These are phyloP conservation scores for Solanum virginianum DNA, from an alignment of 257 asterid species.

Conservation along the genomic window DNA sequence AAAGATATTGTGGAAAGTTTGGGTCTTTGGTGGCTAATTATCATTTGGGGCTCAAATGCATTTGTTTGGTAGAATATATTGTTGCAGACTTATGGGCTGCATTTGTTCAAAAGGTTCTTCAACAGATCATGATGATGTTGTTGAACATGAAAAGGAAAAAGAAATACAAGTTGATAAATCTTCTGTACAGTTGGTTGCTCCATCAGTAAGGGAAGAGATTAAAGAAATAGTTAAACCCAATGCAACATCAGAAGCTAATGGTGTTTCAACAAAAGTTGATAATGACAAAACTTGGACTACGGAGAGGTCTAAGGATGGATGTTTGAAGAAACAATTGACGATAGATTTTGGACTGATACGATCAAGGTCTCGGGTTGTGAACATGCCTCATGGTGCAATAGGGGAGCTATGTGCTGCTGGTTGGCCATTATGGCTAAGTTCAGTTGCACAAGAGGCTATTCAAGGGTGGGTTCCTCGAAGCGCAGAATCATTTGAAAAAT, in stretches of 20 bases:
- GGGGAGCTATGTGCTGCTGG: slow-evolving; percentile 68
- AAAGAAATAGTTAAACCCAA: background rate
- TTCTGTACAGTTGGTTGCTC: slow-evolving; percentile 1
- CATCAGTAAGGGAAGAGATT: slow-evolving; percentile 4
- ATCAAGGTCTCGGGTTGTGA: slow-evolving; percentile 16
- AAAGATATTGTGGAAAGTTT: background rate
- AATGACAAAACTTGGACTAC: slow-evolving; percentile 32
- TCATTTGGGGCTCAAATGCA: background rate
- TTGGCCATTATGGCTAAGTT: slow-evolving; percentile 91
- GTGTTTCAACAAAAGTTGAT: background rate
- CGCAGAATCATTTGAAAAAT: slow-evolving; percentile 70
- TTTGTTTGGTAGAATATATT: background rate
- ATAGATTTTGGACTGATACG: slow-evolving; percentile 34
- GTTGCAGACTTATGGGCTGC: slow-evolving; percentile 18
- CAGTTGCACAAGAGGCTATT: slow-evolving; percentile 81
- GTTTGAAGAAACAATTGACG: slow-evolving; percentile 31
- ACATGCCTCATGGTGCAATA: slow-evolving; percentile 39
- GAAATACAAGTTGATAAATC: slow-evolving; percentile 3
- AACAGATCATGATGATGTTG: background rate
- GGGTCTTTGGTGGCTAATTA: background rate
- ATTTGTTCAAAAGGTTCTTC: slow-evolving; percentile 17
- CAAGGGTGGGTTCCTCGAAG: slow-evolving; percentile 80
- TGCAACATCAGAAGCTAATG: background rate
- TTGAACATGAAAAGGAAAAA: slow-evolving; percentile 3
- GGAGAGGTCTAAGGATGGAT: slow-evolving; percentile 52